Percentiles rank a stretch among this genome's conserved stretches.
Conservation (phyloP, 805 yeast species). For the Geotrichum ghanense region DNA sequence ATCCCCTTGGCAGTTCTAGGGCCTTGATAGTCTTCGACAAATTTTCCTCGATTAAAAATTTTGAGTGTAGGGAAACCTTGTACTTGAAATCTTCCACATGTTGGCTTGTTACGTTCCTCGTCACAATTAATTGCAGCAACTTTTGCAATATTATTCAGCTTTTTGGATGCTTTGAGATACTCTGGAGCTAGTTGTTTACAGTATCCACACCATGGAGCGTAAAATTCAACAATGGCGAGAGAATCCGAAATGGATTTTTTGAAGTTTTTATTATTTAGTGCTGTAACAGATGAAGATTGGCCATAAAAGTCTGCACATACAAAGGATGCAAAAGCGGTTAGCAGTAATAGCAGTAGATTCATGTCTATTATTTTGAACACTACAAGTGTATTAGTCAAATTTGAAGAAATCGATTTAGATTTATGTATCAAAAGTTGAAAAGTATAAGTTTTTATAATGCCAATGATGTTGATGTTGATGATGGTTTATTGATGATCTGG, state of each 20-base stretch:
- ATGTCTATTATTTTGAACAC: not conserved
- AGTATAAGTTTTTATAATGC: too few species aligned
- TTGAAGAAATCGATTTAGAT: not conserved
- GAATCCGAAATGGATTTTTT: not conserved
- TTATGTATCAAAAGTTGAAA: too few species aligned
- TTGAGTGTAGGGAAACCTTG: slow-evolving; percentile 78
- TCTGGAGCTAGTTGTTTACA: slow-evolving; percentile 63
- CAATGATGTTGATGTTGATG: too few species aligned
- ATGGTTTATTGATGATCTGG: too few species aligned
- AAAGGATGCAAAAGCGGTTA: not conserved
- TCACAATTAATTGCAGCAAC: slow-evolving; percentile 88
- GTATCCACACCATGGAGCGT: slow-evolving; percentile 98
- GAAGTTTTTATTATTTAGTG: not conserved
- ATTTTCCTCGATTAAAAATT: slow-evolving; percentile 35
- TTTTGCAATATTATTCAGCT: slow-evolving; percentile 31
- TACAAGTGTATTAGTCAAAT: not conserved
- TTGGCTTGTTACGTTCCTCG: slow-evolving; percentile 45
- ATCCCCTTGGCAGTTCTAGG: slow-evolving; percentile 76
- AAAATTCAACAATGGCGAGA: slow-evolving; percentile 57
- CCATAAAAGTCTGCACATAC: not conserved
- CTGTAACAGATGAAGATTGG: not conserved
- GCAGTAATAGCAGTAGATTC: not conserved
- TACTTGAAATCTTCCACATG: slow-evolving; percentile 57
- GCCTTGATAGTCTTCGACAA: slow-evolving; percentile 59
- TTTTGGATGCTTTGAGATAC: slow-evolving; percentile 51